A percentile compares a stretch with the other conserved stretches of the same genome.
Conservation (phyloP, 1,284 basidiomycete species). For the Ustilago lituana region DNA sequence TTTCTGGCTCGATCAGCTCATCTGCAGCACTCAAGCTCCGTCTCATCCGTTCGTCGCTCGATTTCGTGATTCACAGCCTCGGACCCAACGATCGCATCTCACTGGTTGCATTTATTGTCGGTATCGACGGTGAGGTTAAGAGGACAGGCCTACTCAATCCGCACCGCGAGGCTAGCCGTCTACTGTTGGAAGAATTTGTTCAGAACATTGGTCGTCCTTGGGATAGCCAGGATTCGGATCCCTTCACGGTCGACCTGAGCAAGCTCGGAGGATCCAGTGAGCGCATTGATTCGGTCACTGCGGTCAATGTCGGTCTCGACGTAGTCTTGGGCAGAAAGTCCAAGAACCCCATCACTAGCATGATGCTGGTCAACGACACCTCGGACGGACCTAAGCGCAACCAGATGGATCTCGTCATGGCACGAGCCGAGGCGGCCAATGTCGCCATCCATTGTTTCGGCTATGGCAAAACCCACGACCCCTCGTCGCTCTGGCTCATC, state of each 20-base stretch:
- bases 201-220: conserved; percentile 56
- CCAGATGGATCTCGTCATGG: conserved; percentile 97
- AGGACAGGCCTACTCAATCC: conserved; percentile 56
- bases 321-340: conserved; percentile 90
- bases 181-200: conserved; percentile 50
- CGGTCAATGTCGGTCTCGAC: conserved; percentile 73
- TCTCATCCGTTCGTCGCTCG: conserved; percentile 58
- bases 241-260: conserved; percentile 55
- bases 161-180: conserved; percentile 38
- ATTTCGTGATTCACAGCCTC: conserved; percentile 58
- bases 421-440: conserved; percentile 92
- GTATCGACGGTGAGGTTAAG: conserved; percentile 55
- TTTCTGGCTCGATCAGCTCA: conserved; percentile 73
- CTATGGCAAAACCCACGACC: conserved; percentile 94
- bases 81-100: conserved; percentile 59
- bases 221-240: conserved; percentile 46
- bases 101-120: conserved; percentile 55
- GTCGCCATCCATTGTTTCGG: conserved; percentile 96
- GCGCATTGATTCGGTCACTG: conserved; percentile 59
- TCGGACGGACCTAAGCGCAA: conserved; percentile 88
- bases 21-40: conserved; percentile 72
- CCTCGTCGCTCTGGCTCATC: conserved; percentile 97
- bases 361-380: conserved; percentile 91
- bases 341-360: conserved; percentile 86
- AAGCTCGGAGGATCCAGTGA: conserved; percentile 56